These are phyloP conservation scores for Toxicodendron radicans DNA, from an alignment of 345 rosid species.

Conservation along the genomic window DNA sequence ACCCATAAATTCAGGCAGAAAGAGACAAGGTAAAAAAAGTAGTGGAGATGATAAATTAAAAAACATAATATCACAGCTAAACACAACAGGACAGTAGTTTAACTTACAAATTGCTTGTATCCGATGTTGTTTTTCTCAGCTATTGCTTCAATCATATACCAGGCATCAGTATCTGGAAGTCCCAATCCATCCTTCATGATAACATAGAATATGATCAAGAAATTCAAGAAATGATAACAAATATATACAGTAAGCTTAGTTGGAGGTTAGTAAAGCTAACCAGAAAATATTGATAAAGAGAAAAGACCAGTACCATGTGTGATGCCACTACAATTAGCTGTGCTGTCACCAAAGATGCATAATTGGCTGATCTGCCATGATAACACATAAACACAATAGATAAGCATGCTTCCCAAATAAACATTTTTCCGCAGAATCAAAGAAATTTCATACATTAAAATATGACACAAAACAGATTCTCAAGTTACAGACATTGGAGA, in stretches of 20 bases:
- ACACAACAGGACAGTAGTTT: slow-evolving; percentile 6
- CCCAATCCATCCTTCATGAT: slow-evolving; percentile 84
- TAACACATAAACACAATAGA: slow-evolving; percentile 7
- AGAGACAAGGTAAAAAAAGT: slow-evolving; percentile 3
- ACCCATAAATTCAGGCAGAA: neutral
- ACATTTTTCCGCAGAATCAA: neutral
- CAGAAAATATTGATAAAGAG: slow-evolving; percentile 10
- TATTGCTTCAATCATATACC: slow-evolving; percentile 90
- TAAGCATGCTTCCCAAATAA: slow-evolving; percentile 8
- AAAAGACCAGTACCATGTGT: slow-evolving; percentile 65
- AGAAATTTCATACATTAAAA: neutral
- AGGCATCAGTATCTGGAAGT: slow-evolving; percentile 86
- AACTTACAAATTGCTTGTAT: slow-evolving; percentile 78
- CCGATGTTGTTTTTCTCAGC: slow-evolving; percentile 91
- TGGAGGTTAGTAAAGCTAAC: slow-evolving; percentile 9
- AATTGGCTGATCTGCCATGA: slow-evolving; percentile 67
- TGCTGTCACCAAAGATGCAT: slow-evolving; percentile 79
- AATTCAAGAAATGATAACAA: neutral
- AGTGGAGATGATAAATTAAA: slow-evolving; percentile 1
- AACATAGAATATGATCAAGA: slow-evolving; percentile 18
- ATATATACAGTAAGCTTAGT: neutral
- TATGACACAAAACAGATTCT: neutral
- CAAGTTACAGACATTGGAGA: neutral
- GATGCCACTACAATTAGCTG: slow-evolving; percentile 83
- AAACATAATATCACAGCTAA: slow-evolving; percentile 1